Evolutionary conservation across 495 filamentous ascomycete species (phyloP), one percentile per base, ranked within the genome.

Genomic region (Penicillium psychrofluorescens): DNA sequence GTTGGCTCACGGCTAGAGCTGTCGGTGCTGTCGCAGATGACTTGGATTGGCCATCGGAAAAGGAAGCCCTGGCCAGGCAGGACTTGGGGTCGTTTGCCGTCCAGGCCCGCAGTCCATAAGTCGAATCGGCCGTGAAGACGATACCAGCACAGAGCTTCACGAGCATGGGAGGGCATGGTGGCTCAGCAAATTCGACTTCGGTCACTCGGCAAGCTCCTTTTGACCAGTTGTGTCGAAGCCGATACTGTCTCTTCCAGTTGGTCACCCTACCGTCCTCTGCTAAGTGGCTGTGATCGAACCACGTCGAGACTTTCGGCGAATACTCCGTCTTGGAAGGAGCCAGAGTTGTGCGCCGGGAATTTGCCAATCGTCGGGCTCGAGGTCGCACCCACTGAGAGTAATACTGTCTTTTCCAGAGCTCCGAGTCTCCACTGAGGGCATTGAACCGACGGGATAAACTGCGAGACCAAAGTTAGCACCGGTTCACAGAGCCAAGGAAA

Each of bases 241-340:
- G 89, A 63, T 90, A 98, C 51, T 92, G 85, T 41, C 76, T 74
- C 70, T 96, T 96, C 92, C 92, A 98, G 62, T 86, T 75, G 11
- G 79, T 85, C 14, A 60, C 53, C 14, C 49, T 62, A 30, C 68
- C 74, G 28, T 68, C 71, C 35, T 66, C 64, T 12, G 78, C 70
- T 16, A 85, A 62, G 46, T 76, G 71, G 43, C 76, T 69, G 45
- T 81, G 87, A 44, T 88, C 86, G n/a, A 90, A 75, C 91, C 91
- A 95, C 65, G 84, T 82, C 11, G 87, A 83, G 35, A 79, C 68
- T 40, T 78, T 80, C 6, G 85, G 86, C 0, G 85, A 83, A 50
- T 88, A 90, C 34, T 76, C 71, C 8, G 83, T 62, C 29, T 62
- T 73, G 7, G 65, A 54, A 28, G 59, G 52, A 15, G 6, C 22